Base-by-base conservation (phyloP, 306 rosid species). In the Begonia fuchsioides region DNA sequence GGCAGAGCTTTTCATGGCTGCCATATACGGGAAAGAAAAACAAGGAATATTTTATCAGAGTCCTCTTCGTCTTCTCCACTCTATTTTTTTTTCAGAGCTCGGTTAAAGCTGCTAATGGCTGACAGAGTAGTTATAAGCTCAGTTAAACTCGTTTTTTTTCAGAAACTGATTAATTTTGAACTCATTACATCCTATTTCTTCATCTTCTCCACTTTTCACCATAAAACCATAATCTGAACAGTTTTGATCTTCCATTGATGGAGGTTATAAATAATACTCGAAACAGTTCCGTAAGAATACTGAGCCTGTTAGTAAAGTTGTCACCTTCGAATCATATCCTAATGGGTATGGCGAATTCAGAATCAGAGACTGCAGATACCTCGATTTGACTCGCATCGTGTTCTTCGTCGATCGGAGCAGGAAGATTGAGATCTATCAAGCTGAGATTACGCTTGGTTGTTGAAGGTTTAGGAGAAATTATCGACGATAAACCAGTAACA, bases 321-420 rank as follows among this genome's bases (percentile, higher is more conserved):
- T 68, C 64, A 71, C 85, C 82, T 72, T 58, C 15, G 44, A 55
- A 52, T 69, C 41, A 72, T 18, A 47, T 67, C 53, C 63, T 59
- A 62, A 73, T 44, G 61, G 52, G 53, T 70, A 68, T 72, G 58
- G 74, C 72, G 65, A 76, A 76, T 50, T 88, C 86, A 5, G 82
- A 87, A 77, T 81, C 80, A 2, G 95, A 84, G 55, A 84, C 87
- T 0, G 93, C 95, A 12, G 97, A 88, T 43, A 60, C 66, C 50
- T 80, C 93, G 14, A 79, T 66, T 61, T 82, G 94, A 66, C 87
- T 73, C 19, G 49, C 41, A 10, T 78, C 92, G n/a, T 70, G 81
- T 26, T 81, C 93, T 9, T 81, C 93, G 8, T 86, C 93, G 9
- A 61, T 26, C 0, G 95, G 3, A 19, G 3, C 26, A 19, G 2